Conservation (phyloP, 805 yeast genomes). For the Candida maris region DNA sequence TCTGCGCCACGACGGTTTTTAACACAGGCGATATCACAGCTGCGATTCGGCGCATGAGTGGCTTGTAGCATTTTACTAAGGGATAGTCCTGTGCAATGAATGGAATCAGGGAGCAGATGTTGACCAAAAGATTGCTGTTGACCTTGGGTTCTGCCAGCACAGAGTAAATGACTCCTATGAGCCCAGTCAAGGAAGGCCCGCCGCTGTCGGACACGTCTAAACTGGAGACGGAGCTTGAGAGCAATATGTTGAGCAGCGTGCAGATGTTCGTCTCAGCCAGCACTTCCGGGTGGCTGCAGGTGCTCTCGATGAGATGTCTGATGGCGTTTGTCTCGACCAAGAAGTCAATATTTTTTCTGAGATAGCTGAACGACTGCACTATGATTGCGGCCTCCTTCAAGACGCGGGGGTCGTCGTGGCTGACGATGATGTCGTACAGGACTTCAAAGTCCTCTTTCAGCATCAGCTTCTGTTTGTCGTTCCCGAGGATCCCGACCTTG, state of each 20-base stretch:
- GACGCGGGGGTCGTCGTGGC: constrained; percentile 14
- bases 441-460: constrained; percentile 13
- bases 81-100: constrained; percentile 13
- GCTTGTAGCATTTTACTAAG: constrained; percentile 16
- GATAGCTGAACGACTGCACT: constrained; percentile 28
- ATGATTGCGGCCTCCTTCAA: constrained; percentile 23
- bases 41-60: constrained; percentile 24
- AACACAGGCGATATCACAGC: constrained; percentile 21
- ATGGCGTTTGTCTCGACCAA: constrained; percentile 15
- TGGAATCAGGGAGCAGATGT: constrained; percentile 25
- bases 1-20: constrained; percentile 14
- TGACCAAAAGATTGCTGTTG: constrained; percentile 16
- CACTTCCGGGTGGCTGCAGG: constrained; percentile 13
- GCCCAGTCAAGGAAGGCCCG: constrained; percentile 10
- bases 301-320: constrained; percentile 17
- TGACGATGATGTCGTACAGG: constrained; percentile 11
- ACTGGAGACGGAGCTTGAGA: constrained; percentile 16
- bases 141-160: constrained; percentile 11
- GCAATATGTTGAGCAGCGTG: constrained; percentile 24
- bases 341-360: constrained; percentile 19
- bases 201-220: constrained; percentile 8
- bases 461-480: constrained; percentile 27
- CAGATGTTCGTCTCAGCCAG: constrained; percentile 26
- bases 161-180: constrained; percentile 14
- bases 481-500: constrained; percentile 25